phyloP scores from a whole-genome alignment of 2,329 filamentous ascomycete genomes.

The Alternaria angustiovoidea region DNA sequence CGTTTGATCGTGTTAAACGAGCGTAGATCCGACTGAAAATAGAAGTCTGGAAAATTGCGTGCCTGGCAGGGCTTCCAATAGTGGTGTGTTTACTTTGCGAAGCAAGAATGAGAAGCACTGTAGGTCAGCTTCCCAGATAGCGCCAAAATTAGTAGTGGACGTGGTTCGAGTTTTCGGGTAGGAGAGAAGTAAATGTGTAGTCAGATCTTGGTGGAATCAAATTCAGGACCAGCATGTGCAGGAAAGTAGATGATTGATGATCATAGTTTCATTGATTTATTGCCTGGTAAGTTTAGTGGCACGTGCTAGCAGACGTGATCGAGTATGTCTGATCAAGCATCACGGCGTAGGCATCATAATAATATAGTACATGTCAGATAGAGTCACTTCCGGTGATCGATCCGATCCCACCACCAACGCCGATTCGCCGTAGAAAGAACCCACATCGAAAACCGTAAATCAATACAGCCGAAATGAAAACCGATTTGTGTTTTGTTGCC shows the following conservation, averaged over 20 bases:
- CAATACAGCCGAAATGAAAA: constrained; percentile 32
- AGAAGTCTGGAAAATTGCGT: constrained; percentile 2
- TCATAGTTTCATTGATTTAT: constrained; percentile 35
- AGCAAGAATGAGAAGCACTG: not conserved
- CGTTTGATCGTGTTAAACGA: constrained; percentile 4
- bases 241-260: not conserved
- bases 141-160: not conserved
- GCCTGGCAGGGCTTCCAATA: not conserved
- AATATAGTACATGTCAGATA: constrained; percentile 43
- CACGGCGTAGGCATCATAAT: constrained; percentile 41
- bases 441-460: constrained; percentile 35
- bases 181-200: not conserved
- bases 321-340: constrained; percentile 45
- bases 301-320: constrained; percentile 43
- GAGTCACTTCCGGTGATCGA: constrained; percentile 38
- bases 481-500: constrained; percentile 32
- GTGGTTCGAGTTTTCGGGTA: not conserved
- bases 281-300: constrained; percentile 35
- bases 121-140: not conserved
- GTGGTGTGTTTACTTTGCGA: not conserved
- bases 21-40: not conserved
- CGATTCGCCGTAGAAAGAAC: constrained; percentile 40
- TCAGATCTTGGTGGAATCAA: not conserved
- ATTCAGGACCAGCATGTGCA: not conserved
- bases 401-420: constrained; percentile 44